A percentile compares a stretch with the other conserved stretches of the same genome.
These are phyloP conservation scores for Cucumis melo DNA, from an alignment of 306 rosid genomes.

Conservation along the genomic window DNA sequence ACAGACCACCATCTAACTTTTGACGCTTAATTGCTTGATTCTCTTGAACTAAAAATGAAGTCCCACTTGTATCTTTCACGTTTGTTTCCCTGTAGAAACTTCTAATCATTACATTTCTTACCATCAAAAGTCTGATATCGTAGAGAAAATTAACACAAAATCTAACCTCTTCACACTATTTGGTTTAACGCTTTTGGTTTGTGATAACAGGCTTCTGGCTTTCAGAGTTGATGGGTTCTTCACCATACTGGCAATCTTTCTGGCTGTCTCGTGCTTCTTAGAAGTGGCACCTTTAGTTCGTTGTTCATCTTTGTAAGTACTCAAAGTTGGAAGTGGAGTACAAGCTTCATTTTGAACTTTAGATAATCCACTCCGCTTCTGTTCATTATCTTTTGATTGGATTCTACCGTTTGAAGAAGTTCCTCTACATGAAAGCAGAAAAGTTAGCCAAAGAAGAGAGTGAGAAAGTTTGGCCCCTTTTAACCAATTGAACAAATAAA, in stretches of 20 bases:
- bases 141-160: neutral
- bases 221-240: slow-evolving; percentile 29
- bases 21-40: slow-evolving; percentile 91
- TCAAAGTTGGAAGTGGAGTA: slow-evolving; percentile 46
- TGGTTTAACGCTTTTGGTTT: slow-evolving; percentile 13
- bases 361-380: slow-evolving; percentile 11
- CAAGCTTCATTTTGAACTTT: slow-evolving; percentile 39
- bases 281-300: slow-evolving; percentile 22
- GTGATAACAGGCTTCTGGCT: slow-evolving; percentile 37
- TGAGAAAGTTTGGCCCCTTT: neutral
- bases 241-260: slow-evolving; percentile 33
- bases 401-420: slow-evolving; percentile 14
- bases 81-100: slow-evolving; percentile 15
- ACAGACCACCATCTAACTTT: slow-evolving; percentile 74
- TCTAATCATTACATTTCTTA: neutral
- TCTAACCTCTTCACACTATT: slow-evolving; percentile 23
- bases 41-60: slow-evolving; percentile 47
- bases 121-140: neutral
- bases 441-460: slow-evolving; percentile 5
- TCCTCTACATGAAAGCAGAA: slow-evolving; percentile 19
- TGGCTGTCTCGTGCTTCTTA: slow-evolving; percentile 44
- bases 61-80: slow-evolving; percentile 29
- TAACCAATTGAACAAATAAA: neutral
- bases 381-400: neutral
- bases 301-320: slow-evolving; percentile 25